Evolutionary conservation across 75 land plant species (phyloP).

Genomic region (Sequoia sempervirens): DNA sequence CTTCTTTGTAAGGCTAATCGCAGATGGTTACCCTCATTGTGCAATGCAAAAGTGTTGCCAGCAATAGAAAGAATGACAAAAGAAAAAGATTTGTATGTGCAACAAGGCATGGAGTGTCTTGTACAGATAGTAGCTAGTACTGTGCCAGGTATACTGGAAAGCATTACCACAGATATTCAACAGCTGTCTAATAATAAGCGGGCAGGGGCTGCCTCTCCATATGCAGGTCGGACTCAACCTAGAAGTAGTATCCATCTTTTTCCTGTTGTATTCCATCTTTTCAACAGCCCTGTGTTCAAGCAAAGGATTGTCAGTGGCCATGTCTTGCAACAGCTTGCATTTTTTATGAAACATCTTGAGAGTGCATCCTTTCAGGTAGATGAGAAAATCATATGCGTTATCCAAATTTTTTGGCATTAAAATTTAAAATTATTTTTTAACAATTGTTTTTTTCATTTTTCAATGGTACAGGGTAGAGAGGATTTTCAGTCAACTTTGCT

Average conservation of each 20-base stretch:
- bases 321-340: conserved; percentile 65
- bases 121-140: conserved; percentile 55
- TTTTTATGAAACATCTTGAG: conserved; percentile 61
- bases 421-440: neutral
- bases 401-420: neutral
- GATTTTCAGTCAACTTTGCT: conserved; percentile 90
- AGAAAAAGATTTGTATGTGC: conserved; percentile 82
- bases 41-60: conserved; percentile 81
- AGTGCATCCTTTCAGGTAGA: conserved; percentile 70
- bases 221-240: conserved; percentile 38
- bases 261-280: conserved; percentile 82
- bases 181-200: conserved; percentile 69
- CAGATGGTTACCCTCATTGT: conserved; percentile 80
- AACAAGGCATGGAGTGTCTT: conserved; percentile 71
- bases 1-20: conserved; percentile 83
- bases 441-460: conserved; percentile 2
- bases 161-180: conserved; percentile 72
- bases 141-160: conserved; percentile 80
- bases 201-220: conserved; percentile 31
- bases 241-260: conserved; percentile 65
- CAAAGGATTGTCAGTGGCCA: conserved; percentile 46
- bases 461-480: conserved; percentile 82
- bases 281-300: conserved; percentile 75
- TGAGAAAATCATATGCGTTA: neutral
- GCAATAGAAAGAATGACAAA: conserved; percentile 76